phyloP scores from a whole-genome alignment of 1,139 yeast species.

The Diutina pseudorugosa region DNA sequence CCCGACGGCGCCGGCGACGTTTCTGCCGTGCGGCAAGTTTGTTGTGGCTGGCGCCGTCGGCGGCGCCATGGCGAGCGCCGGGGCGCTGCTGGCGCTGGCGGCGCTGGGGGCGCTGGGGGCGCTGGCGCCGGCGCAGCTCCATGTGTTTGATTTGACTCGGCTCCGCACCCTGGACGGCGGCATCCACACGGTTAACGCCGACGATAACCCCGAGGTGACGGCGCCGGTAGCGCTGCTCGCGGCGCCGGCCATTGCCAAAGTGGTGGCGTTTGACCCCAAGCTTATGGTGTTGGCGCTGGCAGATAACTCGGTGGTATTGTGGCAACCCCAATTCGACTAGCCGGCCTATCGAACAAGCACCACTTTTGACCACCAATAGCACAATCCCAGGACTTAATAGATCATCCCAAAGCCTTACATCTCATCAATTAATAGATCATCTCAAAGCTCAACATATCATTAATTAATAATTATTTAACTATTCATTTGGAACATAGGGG shows the following conservation, averaged over 20 bases:
- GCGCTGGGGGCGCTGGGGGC: no score
- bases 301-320: slow-evolving; percentile 38
- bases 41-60: slow-evolving; percentile 44
- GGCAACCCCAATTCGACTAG: slow-evolving; percentile 12
- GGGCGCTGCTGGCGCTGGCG: no score
- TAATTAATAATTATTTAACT: no score
- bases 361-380: no score
- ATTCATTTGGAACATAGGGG: no score
- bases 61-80: no score
- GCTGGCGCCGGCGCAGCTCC: slow-evolving; percentile 32
- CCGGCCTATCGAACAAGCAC: neutral
- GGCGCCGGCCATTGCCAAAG: slow-evolving; percentile 38
- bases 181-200: slow-evolving; percentile 5
- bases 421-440: no score
- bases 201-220: slow-evolving; percentile 10
- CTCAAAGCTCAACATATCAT: no score
- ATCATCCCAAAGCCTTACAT: no score
- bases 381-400: no score
- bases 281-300: slow-evolving; percentile 72
- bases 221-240: slow-evolving; percentile 16
- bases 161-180: slow-evolving; percentile 20
- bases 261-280: slow-evolving; percentile 69
- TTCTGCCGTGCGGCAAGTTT: slow-evolving; percentile 73
- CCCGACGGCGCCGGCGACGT: slow-evolving; percentile 50
- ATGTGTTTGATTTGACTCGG: slow-evolving; percentile 42